phyloP scores from a whole-genome alignment of 139 green algal genomes.

The Closterium sp. region DNA sequence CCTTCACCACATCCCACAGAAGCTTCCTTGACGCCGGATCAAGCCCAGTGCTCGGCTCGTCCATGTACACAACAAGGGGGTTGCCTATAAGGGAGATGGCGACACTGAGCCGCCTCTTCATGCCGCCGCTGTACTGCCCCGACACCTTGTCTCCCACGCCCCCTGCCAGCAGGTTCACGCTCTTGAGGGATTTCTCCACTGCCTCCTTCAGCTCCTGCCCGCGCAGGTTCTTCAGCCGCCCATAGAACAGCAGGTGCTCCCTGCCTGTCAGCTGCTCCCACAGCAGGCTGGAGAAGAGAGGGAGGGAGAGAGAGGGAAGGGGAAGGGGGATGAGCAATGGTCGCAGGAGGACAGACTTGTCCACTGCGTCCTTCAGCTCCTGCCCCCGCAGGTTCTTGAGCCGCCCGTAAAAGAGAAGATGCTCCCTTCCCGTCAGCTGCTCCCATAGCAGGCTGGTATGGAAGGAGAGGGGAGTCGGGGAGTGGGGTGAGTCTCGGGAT shows the following conservation, averaged over 20 bases:
- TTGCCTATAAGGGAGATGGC: slow-evolving; percentile 75
- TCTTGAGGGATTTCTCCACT: slow-evolving; percentile 53
- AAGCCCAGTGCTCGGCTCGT: slow-evolving; percentile 87
- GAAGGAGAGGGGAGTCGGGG: too few relatives aligned
- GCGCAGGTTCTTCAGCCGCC: slow-evolving; percentile 74
- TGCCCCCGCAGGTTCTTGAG: slow-evolving; percentile 74
- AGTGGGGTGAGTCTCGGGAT: too few relatives aligned
- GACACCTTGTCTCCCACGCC: slow-evolving; percentile 38
- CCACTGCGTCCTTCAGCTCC: slow-evolving; percentile 9
- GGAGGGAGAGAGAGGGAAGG: too few relatives aligned
- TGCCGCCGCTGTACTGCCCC: slow-evolving; percentile 58
- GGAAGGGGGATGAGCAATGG: too few relatives aligned
- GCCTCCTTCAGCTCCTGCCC: slow-evolving; percentile 16
- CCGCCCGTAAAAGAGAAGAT: slow-evolving; percentile 84
- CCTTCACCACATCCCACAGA: slow-evolving; percentile 64
- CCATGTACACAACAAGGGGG: slow-evolving; percentile 70
- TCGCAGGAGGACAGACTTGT: not conserved
- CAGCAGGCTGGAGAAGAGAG: slow-evolving; percentile 57
- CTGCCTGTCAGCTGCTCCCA: slow-evolving; percentile 81
- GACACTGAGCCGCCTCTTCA: slow-evolving; percentile 58
- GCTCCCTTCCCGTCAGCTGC: slow-evolving; percentile 82
- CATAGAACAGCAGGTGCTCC: slow-evolving; percentile 90
- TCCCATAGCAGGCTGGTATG: slow-evolving; percentile 79
- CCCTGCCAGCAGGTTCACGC: slow-evolving; percentile 32
- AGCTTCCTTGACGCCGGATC: slow-evolving; percentile 75